phyloP scores from a whole-genome alignment of 108 stramenopile species.

The Skeletonema marinoi region DNA sequence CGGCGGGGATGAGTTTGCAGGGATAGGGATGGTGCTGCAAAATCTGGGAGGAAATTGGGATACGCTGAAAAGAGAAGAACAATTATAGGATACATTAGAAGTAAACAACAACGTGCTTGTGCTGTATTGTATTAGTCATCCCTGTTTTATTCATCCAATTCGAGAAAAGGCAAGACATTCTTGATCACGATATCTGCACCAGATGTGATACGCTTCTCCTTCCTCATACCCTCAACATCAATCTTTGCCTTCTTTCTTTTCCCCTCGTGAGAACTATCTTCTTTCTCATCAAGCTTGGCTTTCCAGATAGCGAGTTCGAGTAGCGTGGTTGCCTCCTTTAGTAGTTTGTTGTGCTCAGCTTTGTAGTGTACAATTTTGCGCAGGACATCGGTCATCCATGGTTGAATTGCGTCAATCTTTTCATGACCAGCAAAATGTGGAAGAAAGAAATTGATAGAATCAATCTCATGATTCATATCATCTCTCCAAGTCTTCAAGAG shows the following conservation, averaged over 20 bases:
- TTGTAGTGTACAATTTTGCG: background rate
- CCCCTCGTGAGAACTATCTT: background rate
- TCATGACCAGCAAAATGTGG: background rate
- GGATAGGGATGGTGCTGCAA: too few species aligned
- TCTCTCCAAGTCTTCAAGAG: background rate
- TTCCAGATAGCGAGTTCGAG: background rate
- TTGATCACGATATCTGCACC: background rate
- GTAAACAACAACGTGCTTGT: too few species aligned
- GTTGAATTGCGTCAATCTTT: background rate
- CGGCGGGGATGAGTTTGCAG: too few species aligned
- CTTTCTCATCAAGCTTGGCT: background rate
- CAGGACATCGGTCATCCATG: background rate
- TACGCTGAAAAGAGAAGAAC: too few species aligned
- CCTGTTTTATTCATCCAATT: background rate
- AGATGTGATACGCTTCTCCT: background rate
- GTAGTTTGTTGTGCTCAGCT: background rate
- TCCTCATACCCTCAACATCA: background rate
- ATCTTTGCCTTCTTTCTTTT: background rate
- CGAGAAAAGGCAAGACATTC: background rate
- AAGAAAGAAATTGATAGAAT: background rate
- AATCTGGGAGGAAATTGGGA: too few species aligned
- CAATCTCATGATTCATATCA: background rate
- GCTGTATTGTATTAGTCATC: too few species aligned
- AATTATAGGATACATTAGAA: too few species aligned
- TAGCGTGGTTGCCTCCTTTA: background rate